Evolutionary conservation across 345 rosid species (phyloP), one percentile per base, ranked within the genome.

Genomic region (Rhizophora mangle): DNA sequence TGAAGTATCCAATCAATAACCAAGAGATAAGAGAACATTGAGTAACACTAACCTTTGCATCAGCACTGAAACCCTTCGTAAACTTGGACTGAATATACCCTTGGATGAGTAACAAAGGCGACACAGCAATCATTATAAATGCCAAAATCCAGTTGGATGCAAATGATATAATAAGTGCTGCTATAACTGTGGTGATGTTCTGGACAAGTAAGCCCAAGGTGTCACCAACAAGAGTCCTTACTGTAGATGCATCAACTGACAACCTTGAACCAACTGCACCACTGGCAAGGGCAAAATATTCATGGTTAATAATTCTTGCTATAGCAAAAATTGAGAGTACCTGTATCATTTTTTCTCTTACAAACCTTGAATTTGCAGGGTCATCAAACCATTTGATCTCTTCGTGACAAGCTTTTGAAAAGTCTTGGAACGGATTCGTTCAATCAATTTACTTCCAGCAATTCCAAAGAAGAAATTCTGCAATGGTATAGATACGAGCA

Each of bases 311-410:
- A 46, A 51, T 20, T 27, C 26, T 21, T 10, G 39, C 27, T 27
- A 10, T 20, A 37, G 20, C 18, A 34, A 43, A 18, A 31, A 32
- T 31, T n/a, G 24, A 31, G 46, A 73, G 26, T 22, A 30, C 9
- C 21, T 43, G 37, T 32, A 61, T 32, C n/a, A 32, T 2, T 49
- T 39, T 57, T 2, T 49, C 22, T 46, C 22, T 29, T 2, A 62
- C 72, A 21, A 32, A 83, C 92, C 92, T 93, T 6, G 98, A 81
- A 67, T 93, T 91, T 22, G 84, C 73, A 54, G 92, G 79, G 69
- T 88, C 92, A 62, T 93, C 98, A 22, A 93, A 93, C 93, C 96
- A 93, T 72, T 89, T 80, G 64, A 93, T 90, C 58, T 90, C 85
- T 73, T 89, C 94, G 80, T 87, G 91, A 87, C 97, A 26, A 90